Percentiles rank a stretch among this genome's conserved stretches.
These are phyloP conservation scores for Phoma sp. DNA, from an alignment of 2,329 filamentous ascomycete species.

Conservation along the genomic window DNA sequence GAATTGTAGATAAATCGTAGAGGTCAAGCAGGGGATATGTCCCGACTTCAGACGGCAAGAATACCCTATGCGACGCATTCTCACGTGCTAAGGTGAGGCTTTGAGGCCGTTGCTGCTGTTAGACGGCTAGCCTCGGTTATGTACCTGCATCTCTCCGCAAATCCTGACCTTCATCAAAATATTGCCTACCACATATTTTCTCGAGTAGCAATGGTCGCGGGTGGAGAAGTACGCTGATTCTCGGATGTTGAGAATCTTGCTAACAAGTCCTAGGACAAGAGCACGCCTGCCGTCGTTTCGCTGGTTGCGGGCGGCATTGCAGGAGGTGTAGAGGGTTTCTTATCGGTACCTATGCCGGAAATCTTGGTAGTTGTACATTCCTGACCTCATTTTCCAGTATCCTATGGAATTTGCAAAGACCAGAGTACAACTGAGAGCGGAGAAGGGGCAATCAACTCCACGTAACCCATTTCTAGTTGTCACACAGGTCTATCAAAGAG, in stretches of 20 bases:
- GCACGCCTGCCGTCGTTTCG: constrained; percentile 47
- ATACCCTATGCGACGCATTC: neutral
- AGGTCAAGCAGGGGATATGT: too few species aligned
- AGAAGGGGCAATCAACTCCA: constrained; percentile 53
- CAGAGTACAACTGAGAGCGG: constrained; percentile 61
- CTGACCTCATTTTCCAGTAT: constrained; percentile 49
- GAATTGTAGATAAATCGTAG: too few species aligned
- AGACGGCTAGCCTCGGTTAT: constrained; percentile 9
- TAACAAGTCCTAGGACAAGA: constrained; percentile 38
- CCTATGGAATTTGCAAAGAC: constrained; percentile 74
- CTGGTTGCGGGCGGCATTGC: constrained; percentile 48
- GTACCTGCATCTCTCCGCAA: constrained; percentile 11
- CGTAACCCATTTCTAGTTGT: constrained; percentile 67
- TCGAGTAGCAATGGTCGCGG: constrained; percentile 37
- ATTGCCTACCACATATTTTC: constrained; percentile 1
- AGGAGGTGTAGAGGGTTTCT: constrained; percentile 48
- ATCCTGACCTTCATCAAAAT: constrained; percentile 3
- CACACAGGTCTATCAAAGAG: constrained; percentile 59
- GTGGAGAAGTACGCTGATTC: constrained; percentile 29
- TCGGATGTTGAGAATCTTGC: neutral
- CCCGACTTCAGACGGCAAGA: too few species aligned
- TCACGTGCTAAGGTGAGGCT: neutral
- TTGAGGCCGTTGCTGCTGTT: neutral
- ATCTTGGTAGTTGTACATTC: too few species aligned
- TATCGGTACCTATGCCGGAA: constrained; percentile 34